Base-by-base conservation (phyloP, 2,329 filamentous ascomycete genomes). In the Pyrenophora tritici-repentis region DNA sequence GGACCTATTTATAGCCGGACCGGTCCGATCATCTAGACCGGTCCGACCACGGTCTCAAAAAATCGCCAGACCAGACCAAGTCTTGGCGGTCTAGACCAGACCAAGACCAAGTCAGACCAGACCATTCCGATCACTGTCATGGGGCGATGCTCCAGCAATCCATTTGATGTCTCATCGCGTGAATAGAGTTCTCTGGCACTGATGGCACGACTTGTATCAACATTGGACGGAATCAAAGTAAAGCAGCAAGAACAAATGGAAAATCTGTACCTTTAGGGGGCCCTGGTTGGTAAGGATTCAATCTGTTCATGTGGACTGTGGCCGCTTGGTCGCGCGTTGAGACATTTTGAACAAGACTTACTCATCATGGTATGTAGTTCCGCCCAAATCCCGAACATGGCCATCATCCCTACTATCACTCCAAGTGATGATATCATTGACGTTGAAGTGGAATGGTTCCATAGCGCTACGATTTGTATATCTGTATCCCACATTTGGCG, bases 291-390 rank as follows among this genome's bases (percentile, higher is more conserved):
- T 5, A 20, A 20, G 18, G 18, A 5, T 20, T 20, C 18, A 3
- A 20, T 20, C 18, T 20, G 18, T 20, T 20, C 18, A 5, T 20
- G 2, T 35, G 18, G 2, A 34, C 34, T 35, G 33, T 40, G 38
- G 44, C 38, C 47, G 2, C 18, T 42, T 47, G 41, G 53, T 26
- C n/a, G n/a, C 29, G 26, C n/a, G 18, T n/a, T 43, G 42, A 17
- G 47, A 43, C 6, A 49, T 33, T 33, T 7, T 41, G 39, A 32
- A 56, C 29, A 40, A n/a, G 6, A 56, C 53, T 56, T 54, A 56
- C 54, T 43, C 36, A 20, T 13, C 49, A 12, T n/a, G 9, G 12
- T 42, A 37, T 39, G 14, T 29, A 31, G 22, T 18, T n/a, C 35
- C 43, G 37, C 17, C 40, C 22, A 48, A 18, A 33, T 6, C 18